Conservation (phyloP, 2,329 filamentous ascomycete species). For the Seiridium cupressi region DNA sequence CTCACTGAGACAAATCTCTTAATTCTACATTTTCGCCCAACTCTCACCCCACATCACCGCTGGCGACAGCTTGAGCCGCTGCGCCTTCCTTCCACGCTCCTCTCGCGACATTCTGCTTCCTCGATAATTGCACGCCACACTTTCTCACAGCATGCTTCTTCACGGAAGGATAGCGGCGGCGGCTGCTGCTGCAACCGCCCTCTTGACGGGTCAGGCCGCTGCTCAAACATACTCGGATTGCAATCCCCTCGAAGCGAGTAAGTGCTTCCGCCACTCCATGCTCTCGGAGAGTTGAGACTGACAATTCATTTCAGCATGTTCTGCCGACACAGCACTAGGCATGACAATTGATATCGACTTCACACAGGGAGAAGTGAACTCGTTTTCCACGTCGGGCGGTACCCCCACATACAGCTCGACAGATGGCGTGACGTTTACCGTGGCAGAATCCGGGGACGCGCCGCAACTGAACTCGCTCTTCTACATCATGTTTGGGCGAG, state of each 20-base stretch:
- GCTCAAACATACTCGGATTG: slow-evolving; percentile 29
- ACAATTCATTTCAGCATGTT: slow-evolving; percentile 49
- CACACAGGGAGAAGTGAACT: slow-evolving; percentile 71
- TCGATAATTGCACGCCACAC: slow-evolving; percentile 11
- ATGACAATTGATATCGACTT: slow-evolving; percentile 85
- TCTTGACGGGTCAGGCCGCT: slow-evolving; percentile 17
- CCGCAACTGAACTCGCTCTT: slow-evolving; percentile 87
- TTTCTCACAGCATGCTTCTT: slow-evolving; percentile 19
- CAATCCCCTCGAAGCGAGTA: slow-evolving; percentile 27
- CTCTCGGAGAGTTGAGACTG: background rate
- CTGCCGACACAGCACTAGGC: slow-evolving; percentile 76
- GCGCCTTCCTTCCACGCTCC: background rate
- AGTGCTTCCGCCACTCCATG: slow-evolving; percentile 9
- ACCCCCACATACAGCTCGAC: slow-evolving; percentile 66
- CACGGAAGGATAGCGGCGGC: slow-evolving; percentile 11
- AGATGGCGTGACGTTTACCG: slow-evolving; percentile 79
- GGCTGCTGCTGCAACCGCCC: slow-evolving; percentile 13
- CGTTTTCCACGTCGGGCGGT: slow-evolving; percentile 69
- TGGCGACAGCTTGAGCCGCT: background rate
- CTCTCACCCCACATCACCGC: background rate
- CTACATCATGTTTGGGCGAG: slow-evolving; percentile 98
- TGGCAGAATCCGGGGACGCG: slow-evolving; percentile 74
- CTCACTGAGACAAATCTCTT: background rate
- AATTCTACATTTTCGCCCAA: background rate
- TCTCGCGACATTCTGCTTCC: slow-evolving; percentile 4